Percentiles rank a stretch among this genome's conserved stretches.
Conservation (phyloP, 805 yeast genomes). For the Limtongozyma cylindracea region DNA sequence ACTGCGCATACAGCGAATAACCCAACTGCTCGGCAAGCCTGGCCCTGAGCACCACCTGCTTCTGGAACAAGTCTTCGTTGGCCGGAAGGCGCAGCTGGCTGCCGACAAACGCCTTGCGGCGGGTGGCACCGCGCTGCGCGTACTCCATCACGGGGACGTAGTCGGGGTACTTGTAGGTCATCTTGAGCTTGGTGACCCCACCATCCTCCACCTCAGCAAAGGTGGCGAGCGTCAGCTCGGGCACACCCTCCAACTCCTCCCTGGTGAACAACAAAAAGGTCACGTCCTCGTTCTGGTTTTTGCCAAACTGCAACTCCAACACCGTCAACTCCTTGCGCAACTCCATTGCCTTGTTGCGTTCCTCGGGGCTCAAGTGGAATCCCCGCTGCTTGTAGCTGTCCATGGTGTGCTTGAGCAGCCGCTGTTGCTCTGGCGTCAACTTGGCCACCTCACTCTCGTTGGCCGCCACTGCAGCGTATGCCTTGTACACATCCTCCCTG, state of each 20-base stretch:
- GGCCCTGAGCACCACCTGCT: slow-evolving; percentile 36
- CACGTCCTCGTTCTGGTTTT: slow-evolving; percentile 47
- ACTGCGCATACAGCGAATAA: slow-evolving; percentile 43
- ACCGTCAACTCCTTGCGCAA: slow-evolving; percentile 34
- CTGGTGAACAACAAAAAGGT: slow-evolving; percentile 31
- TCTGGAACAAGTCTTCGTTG: slow-evolving; percentile 32
- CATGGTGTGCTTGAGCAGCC: slow-evolving; percentile 25
- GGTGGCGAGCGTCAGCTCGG: slow-evolving; percentile 31
- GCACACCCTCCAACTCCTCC: slow-evolving; percentile 53
- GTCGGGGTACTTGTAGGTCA: slow-evolving; percentile 70
- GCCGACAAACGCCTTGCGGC: slow-evolving; percentile 38
- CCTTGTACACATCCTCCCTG: slow-evolving; percentile 38
- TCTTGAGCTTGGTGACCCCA: slow-evolving; percentile 19
- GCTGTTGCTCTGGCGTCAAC: slow-evolving; percentile 27
- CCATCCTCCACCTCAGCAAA: slow-evolving; percentile 21
- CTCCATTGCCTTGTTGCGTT: slow-evolving; percentile 27
- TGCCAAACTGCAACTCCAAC: slow-evolving; percentile 27
- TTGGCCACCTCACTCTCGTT: slow-evolving; percentile 29
- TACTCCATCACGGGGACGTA: slow-evolving; percentile 52
- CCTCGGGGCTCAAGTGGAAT: slow-evolving; percentile 27
- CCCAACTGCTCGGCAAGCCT: slow-evolving; percentile 39
- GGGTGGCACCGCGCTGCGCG: slow-evolving; percentile 35
- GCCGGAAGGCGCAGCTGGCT: slow-evolving; percentile 38
- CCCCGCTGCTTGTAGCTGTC: too few species aligned
- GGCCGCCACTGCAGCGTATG: slow-evolving; percentile 24